A percentile compares a stretch with the other conserved stretches of the same genome.
Conservation (phyloP, 1,284 basidiomycete genomes). For the Acaromyces ingoldii region DNA sequence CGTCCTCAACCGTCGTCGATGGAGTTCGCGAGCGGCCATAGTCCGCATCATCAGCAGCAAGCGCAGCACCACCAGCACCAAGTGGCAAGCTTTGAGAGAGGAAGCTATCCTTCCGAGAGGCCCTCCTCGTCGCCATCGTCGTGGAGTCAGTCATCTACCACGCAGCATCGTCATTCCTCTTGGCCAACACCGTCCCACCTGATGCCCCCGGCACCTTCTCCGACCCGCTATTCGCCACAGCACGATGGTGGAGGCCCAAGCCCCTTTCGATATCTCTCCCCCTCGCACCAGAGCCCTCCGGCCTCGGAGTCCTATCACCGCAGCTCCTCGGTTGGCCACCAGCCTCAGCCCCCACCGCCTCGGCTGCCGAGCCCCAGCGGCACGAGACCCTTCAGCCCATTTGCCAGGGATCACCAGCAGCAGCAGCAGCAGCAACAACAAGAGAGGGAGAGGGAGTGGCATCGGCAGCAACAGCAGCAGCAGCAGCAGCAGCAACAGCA, state of each 20-base stretch:
- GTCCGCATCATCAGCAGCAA: background rate
- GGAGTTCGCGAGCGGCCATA: too few species aligned
- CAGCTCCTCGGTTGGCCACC: background rate
- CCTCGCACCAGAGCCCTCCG: too few species aligned
- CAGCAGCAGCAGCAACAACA: background rate
- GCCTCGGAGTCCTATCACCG: too few species aligned
- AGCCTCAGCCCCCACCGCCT: background rate
- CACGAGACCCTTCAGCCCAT: background rate
- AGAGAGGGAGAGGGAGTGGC: background rate
- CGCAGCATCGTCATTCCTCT: background rate
- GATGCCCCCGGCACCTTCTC: too few species aligned
- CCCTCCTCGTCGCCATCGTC: background rate
- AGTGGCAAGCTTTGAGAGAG: too few species aligned
- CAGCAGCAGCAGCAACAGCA: background rate
- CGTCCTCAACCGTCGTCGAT: background rate
- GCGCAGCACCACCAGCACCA: background rate
- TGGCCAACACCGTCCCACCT: background rate
- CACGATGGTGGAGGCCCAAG: too few species aligned
- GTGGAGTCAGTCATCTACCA: background rate
- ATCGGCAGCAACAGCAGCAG: background rate
- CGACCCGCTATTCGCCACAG: too few species aligned
- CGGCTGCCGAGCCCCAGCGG: too few species aligned
- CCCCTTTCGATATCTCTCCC: too few species aligned
- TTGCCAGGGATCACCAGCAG: background rate
- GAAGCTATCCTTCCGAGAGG: background rate